Base-by-base conservation (phyloP, 148 eudicot species). In the Amaranthus cruentus region DNA sequence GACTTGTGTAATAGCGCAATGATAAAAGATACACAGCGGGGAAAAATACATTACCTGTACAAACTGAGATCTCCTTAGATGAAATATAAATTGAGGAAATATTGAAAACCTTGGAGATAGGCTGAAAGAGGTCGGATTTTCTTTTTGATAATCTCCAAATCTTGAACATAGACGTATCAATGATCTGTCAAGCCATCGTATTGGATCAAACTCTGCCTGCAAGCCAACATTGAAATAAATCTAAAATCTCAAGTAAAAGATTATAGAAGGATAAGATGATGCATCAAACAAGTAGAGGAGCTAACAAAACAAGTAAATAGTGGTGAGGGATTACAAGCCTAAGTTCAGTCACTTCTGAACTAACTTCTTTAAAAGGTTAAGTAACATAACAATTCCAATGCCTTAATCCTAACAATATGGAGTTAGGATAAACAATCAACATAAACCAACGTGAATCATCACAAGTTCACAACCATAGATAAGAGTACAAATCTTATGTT, bases 161-260 rank as follows among this genome's bases (percentile, higher is more conserved):
- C 82, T 91, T 12, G 97, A 80, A 77, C 98, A 95, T 73, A 95
- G 59, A 75, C 85, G 96, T 66, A 95, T 95, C 78, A 95, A 74
- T 15, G 93, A 88, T 78, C 88, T 91, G 82, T 95, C 98, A 71
- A 95, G 89, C 98, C 98, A 95, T 81, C 97, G 82, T 71, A 95
- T 88, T 44, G 98, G 98, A 70, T 95, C 98, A 72, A 91, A 89
- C 80, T 95, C 98, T 69, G 96, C 92, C 98, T 95, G 90, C 78
- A 83, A n/a, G 66, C 51, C 61, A 75, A 73, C 38, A 70, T 8
- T 6, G n/a, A 4, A 65, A 57, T 38, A 43, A 60, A 57, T n/a
- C 42, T 57, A 47, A 10, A 59, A 28, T 73, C 46, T 50, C 61
- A 8, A 5, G 60, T 44, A 66, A 11, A 65, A 57, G 5, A 18